A percentile compares a stretch with the other conserved stretches of the same genome.
Evolutionary conservation across 2,329 filamentous ascomycete genomes (phyloP).

Genomic region (Trichophyton verrucosum): DNA sequence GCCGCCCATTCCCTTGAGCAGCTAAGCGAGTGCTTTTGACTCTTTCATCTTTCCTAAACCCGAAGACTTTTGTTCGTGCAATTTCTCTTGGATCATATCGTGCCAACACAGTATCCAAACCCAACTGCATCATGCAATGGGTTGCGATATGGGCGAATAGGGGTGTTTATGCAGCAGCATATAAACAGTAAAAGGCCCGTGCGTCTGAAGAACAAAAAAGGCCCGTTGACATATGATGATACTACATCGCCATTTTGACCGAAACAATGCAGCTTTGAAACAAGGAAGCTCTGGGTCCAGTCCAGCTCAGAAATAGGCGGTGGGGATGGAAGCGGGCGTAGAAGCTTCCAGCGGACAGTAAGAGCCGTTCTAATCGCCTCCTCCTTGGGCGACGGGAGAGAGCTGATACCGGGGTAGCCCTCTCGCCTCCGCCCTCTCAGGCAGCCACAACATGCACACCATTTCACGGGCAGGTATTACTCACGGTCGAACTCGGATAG

Average conservation of each 20-base stretch:
- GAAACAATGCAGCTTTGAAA: neutral
- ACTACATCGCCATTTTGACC: neutral
- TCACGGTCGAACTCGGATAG: conserved; percentile 1
- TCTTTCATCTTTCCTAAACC: neutral
- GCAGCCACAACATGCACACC: neutral
- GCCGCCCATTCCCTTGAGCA: neutral
- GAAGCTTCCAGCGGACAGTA: neutral
- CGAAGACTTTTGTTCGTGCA: neutral
- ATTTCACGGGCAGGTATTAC: neutral
- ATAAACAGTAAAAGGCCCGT: neutral
- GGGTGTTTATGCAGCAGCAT: neutral
- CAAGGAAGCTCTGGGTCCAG: neutral
- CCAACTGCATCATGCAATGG: neutral
- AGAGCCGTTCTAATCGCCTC: neutral
- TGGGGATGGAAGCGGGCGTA: neutral
- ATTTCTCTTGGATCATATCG: neutral
- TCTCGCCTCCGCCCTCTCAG: neutral
- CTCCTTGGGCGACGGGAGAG: neutral
- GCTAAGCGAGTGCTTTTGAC: neutral
- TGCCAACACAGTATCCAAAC: neutral
- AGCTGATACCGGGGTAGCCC: neutral
- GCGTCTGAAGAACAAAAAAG: neutral
- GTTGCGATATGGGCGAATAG: neutral
- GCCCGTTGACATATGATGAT: neutral
- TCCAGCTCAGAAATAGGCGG: neutral